Evolutionary conservation across 2,329 filamentous ascomycete species (phyloP).

Genomic region (Penicillium sp.): DNA sequence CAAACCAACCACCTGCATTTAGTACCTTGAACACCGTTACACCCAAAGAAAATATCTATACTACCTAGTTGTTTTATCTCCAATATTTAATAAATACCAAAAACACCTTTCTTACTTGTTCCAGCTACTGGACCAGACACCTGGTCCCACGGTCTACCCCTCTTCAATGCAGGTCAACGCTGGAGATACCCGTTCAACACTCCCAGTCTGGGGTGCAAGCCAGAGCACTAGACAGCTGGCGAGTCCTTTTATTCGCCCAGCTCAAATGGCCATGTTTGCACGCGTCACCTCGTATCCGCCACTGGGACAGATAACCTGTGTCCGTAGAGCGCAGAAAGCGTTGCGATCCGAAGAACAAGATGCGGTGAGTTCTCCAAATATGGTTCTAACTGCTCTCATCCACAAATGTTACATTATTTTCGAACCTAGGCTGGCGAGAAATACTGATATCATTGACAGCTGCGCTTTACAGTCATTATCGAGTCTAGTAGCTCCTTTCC

Average conservation of each 20-base stretch:
- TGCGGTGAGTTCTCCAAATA: slow-evolving; percentile 22
- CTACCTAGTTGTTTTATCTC: neutral
- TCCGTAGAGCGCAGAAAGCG: slow-evolving; percentile 44
- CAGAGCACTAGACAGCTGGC: slow-evolving; percentile 21
- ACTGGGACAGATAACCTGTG: slow-evolving; percentile 69
- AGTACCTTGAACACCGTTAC: neutral
- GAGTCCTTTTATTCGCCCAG: slow-evolving; percentile 36
- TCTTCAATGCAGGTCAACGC: slow-evolving; percentile 16
- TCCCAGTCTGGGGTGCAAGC: slow-evolving; percentile 21
- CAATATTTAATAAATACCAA: neutral
- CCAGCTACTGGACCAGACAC: neutral
- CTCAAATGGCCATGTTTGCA: slow-evolving; percentile 52
- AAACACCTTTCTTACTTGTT: neutral
- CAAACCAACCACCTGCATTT: slow-evolving; percentile 4
- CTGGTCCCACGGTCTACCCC: neutral
- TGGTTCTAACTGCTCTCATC: neutral
- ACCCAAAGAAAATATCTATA: neutral
- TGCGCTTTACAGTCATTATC: slow-evolving; percentile 67
- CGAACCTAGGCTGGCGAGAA: too few species aligned
- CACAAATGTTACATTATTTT: neutral
- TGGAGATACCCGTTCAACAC: slow-evolving; percentile 17
- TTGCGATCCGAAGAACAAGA: slow-evolving; percentile 20
- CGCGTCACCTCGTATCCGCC: slow-evolving; percentile 66
- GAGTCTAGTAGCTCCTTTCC: slow-evolving; percentile 60
- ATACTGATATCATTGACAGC: slow-evolving; percentile 28